Evolutionary conservation across 2,329 filamentous ascomycete species (phyloP), one percentile per base, ranked within the genome.

Genomic region (Escovopsis weberi): DNA sequence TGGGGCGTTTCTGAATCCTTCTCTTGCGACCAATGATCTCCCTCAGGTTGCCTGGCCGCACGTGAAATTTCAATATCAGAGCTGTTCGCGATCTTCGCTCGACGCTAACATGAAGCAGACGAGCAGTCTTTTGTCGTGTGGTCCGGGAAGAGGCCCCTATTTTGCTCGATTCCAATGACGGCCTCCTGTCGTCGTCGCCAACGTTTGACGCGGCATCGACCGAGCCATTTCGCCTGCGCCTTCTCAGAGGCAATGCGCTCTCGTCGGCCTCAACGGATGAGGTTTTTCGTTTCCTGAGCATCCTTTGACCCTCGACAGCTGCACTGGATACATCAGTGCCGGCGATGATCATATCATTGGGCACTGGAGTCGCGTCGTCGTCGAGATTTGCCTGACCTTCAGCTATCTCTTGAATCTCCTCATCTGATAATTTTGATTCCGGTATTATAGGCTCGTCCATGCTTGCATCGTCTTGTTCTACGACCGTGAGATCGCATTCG

Each of bases 261-360:
- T 82, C 70, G 48, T 85, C 68, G 48, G 64, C 67, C 39, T 81
- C 78, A 11, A 74, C 68, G 3, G 83, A 82, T 1, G 85, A 86
- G 15, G 85, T 80, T 60, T 89, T 94, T 42, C 88, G 78, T 63
- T 94, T 94, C 46, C 88, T 75, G 46, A 94, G 65, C 30, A 83
- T 75, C 42, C 86, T 80, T 8, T 85, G 80, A 38, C 81, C 83
- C 59, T 89, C 82, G 65, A 82, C 69, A 7, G 80, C 72, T 11
- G 28, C 4, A 11, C 8, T 11, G 11, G 28, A 32, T 4, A 15
- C 18, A 53, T 86, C 82, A 47, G 28, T 32, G 28, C 82, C 81
- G 42, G 82, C 75, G 42, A 83, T 68, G 33, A 83, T 78, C 10
- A 83, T 65, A 43, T 79, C 78, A 50, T 82, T 82, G 59, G 87